Conservation (phyloP, 345 rosid species). For the Lepidium sativum region DNA sequence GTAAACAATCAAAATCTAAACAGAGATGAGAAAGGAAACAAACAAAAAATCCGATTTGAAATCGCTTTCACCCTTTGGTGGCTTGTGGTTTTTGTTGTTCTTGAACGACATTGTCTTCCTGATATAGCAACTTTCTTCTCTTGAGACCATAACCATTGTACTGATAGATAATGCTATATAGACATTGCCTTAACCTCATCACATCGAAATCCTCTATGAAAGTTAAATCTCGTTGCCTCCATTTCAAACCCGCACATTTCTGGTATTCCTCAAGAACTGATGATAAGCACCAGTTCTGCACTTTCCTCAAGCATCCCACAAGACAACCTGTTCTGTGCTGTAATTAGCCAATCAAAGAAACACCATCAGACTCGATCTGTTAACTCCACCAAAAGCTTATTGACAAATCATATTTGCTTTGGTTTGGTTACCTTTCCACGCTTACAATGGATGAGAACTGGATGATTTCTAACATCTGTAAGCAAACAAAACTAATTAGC, state of each 20-base stretch:
- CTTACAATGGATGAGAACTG: constrained; percentile 82
- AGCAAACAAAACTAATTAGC: not conserved
- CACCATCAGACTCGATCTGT: not conserved
- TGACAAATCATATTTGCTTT: too few species aligned
- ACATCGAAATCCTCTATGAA: constrained; percentile 58
- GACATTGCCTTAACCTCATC: constrained; percentile 42
- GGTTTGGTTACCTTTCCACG: constrained; percentile 56
- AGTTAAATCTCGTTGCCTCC: constrained; percentile 44
- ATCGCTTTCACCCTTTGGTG: constrained; percentile 23
- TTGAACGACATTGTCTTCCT: constrained; percentile 42
- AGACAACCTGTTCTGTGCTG: constrained; percentile 92
- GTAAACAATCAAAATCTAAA: not conserved
- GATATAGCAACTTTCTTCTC: constrained; percentile 58
- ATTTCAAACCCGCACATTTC: constrained; percentile 54
- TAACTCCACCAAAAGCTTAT: not conserved
- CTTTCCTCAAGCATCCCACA: constrained; percentile 79
- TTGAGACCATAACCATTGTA: constrained; percentile 64
- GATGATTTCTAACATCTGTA: constrained; percentile 82
- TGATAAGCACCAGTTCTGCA: constrained; percentile 70
- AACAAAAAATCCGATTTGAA: not conserved
- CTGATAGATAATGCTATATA: constrained; percentile 58
- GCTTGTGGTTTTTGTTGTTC: constrained; percentile 40
- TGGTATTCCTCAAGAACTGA: constrained; percentile 69
- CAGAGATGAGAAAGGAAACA: not conserved
- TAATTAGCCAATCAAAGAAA: constrained; percentile 7